Conservation (phyloP, 192 early-diverging fungal genomes). For the Gryganskiella cystojenkinii region DNA sequence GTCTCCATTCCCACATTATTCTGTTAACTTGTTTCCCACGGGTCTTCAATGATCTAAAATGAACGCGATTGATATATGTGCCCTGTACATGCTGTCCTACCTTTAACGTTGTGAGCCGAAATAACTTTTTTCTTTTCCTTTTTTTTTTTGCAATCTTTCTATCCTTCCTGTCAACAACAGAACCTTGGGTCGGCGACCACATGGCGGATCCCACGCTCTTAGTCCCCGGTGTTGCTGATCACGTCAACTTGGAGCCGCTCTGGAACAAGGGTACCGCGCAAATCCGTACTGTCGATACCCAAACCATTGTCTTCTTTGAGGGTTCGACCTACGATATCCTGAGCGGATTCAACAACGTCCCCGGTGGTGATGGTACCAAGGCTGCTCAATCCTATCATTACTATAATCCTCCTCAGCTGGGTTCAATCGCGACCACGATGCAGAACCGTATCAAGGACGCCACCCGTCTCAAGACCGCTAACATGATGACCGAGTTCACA, state of each 20-base stretch:
- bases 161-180: slow-evolving; percentile 4
- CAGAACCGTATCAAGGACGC: slow-evolving; percentile 57
- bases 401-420: slow-evolving; percentile 62
- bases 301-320: slow-evolving; percentile 67
- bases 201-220: slow-evolving; percentile 56
- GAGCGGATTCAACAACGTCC: slow-evolving; percentile 58
- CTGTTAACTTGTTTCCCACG: not conserved
- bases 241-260: slow-evolving; percentile 59
- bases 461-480: slow-evolving; percentile 53
- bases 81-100: no score
- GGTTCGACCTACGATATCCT: slow-evolving; percentile 63
- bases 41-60: not conserved
- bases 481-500: slow-evolving; percentile 65
- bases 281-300: slow-evolving; percentile 63
- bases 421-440: slow-evolving; percentile 45
- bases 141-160: not conserved
- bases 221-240: slow-evolving; percentile 56
- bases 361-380: slow-evolving; percentile 60
- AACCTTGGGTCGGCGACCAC: slow-evolving; percentile 65
- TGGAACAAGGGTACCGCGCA: slow-evolving; percentile 59
- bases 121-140: no score
- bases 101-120: no score
- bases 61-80: no score
- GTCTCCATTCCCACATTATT: not conserved
- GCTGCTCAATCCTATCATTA: slow-evolving; percentile 64